Evolutionary conservation across 2,329 filamentous ascomycete species (phyloP).

Genomic region (Clarireedia sp.): DNA sequence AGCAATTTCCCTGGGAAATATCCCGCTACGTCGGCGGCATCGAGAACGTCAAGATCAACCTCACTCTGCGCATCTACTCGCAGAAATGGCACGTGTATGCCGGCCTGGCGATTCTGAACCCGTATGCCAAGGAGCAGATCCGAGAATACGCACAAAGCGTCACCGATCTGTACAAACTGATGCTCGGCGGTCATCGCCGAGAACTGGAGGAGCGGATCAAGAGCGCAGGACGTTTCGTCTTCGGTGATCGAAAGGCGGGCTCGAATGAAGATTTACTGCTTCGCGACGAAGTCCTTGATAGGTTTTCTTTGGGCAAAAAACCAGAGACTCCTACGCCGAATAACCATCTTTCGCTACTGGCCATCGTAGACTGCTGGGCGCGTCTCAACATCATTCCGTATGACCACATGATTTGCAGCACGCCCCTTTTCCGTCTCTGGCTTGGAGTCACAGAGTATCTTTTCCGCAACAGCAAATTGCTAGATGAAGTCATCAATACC

Average conservation of each 20-base stretch:
- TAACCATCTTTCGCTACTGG: constrained; percentile 86
- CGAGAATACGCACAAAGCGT: constrained; percentile 87
- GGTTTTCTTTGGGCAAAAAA: constrained; percentile 72
- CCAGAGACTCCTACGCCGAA: constrained; percentile 59
- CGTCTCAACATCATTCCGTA: constrained; percentile 90
- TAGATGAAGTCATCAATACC: constrained; percentile 78
- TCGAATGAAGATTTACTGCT: constrained; percentile 61
- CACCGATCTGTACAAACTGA: constrained; percentile 91
- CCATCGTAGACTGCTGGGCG: constrained; percentile 98
- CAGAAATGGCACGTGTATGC: constrained; percentile 99
- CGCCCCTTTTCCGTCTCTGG: constrained; percentile 92
- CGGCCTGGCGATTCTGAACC: constrained; percentile 92
- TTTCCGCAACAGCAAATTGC: constrained; percentile 71
- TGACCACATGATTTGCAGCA: constrained; percentile 99
- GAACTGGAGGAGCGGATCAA: constrained; percentile 71
- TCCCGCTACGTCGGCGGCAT: constrained; percentile 94
- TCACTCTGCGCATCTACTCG: constrained; percentile 92
- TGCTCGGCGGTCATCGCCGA: constrained; percentile 75
- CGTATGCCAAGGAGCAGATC: constrained; percentile 85
- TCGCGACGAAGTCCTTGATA: constrained; percentile 73
- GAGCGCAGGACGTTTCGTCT: constrained; percentile 68
- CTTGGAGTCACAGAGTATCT: constrained; percentile 95
- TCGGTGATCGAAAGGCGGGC: constrained; percentile 41
- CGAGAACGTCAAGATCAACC: constrained; percentile 98
- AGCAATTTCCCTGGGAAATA: constrained; percentile 94